Percentiles rank a stretch among this genome's conserved stretches.
Evolutionary conservation across 768 basidiomycete species (phyloP).

Genomic region (Pleurotus cornucopiae): DNA sequence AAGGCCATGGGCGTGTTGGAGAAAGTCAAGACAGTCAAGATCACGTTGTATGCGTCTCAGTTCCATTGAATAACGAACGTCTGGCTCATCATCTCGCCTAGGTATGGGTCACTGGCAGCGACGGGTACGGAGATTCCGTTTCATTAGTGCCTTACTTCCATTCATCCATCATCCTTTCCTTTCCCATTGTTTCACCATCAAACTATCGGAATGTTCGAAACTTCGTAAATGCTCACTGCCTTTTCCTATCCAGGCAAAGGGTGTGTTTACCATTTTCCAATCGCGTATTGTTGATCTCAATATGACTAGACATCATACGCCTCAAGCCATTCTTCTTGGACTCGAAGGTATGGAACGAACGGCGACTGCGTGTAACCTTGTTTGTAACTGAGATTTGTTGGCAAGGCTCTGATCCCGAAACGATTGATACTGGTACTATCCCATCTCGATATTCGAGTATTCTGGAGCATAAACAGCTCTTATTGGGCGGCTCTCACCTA

Average conservation of each 20-base stretch:
- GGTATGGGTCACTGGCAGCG: constrained; percentile 90
- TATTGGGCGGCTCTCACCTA: constrained; percentile 69
- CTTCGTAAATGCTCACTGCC: too few species aligned
- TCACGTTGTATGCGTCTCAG: constrained; percentile 60
- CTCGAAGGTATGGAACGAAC: constrained; percentile 54
- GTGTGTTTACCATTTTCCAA: constrained; percentile 32
- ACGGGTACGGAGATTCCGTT: constrained; percentile 51
- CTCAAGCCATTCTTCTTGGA: constrained; percentile 81
- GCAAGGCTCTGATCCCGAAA: constrained; percentile 84
- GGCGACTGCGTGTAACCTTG: background rate
- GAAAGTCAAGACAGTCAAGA: constrained; percentile 75
- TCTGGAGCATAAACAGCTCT: constrained; percentile 55
- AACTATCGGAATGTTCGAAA: too few species aligned
- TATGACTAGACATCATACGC: constrained; percentile 69
- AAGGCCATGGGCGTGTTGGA: constrained; percentile 63
- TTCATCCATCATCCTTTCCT: too few species aligned
- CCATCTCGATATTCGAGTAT: constrained; percentile 72
- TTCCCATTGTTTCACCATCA: too few species aligned
- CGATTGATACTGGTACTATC: constrained; percentile 84
- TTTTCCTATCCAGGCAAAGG: constrained; percentile 57
- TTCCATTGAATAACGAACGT: background rate
- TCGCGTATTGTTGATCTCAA: background rate
- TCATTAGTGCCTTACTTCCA: constrained; percentile 3
- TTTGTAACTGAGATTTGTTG: background rate
- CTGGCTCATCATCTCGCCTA: constrained; percentile 20